Percentiles rank a stretch among this genome's conserved stretches.
Conservation (phyloP, 2,329 filamentous ascomycete species). For the Claviceps purpurea region DNA sequence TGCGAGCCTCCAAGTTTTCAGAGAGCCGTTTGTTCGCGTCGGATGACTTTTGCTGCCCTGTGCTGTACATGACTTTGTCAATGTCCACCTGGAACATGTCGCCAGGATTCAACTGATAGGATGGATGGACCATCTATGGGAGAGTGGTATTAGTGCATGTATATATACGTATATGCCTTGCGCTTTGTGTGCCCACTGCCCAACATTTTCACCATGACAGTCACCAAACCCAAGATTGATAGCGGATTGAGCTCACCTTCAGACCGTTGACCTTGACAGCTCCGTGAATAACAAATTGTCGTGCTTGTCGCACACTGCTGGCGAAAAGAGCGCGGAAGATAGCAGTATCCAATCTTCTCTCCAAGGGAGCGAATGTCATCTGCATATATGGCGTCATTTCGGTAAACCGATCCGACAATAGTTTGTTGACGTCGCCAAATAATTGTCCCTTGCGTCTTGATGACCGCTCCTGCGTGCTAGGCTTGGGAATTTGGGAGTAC, state of each 20-base stretch:
- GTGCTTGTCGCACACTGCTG: conserved; percentile 81
- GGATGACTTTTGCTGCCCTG: conserved; percentile 54
- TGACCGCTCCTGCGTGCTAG: conserved; percentile 8
- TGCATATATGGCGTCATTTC: conserved; percentile 76
- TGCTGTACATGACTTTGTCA: conserved; percentile 78
- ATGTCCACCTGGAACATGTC: conserved; percentile 96
- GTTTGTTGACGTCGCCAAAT: conserved; percentile 20
- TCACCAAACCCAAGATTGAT: background rate
- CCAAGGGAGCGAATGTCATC: conserved; percentile 87
- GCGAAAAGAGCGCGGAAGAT: conserved; percentile 90
- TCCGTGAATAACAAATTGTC: conserved; percentile 89
- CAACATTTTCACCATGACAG: background rate
- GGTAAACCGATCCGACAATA: conserved; percentile 20
- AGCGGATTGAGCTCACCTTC: conserved; percentile 44
- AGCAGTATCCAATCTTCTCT: conserved; percentile 85
- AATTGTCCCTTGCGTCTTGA: conserved; percentile 7
- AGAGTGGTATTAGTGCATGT: conserved; percentile 2
- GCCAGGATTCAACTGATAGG: conserved; percentile 89
- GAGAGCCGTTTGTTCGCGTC: conserved; percentile 12
- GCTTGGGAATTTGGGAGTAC: conserved; percentile 18
- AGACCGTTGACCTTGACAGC: conserved; percentile 93
- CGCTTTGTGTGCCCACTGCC: background rate
- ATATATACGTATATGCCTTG: background rate
- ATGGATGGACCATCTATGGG: conserved; percentile 72
- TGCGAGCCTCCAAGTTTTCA: conserved; percentile 14